phyloP scores from a whole-genome alignment of 106 monocot genomes.

The Dendrobium huoshanense region DNA sequence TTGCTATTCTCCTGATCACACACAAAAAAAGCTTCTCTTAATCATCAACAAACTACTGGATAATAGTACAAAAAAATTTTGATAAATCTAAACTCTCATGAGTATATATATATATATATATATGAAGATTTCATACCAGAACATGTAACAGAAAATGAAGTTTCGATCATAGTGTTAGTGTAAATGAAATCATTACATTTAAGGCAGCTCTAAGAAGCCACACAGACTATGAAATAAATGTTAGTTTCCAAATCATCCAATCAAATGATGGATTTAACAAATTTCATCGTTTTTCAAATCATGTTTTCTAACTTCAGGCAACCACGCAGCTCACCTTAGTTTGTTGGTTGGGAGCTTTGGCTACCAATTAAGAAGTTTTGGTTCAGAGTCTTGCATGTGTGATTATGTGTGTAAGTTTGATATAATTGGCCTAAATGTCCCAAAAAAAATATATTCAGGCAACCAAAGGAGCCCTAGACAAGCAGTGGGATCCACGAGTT shows the following conservation, averaged over 20 bases:
- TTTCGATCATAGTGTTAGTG: not conserved
- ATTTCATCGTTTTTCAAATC: not conserved
- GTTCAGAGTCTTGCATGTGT: too few species aligned
- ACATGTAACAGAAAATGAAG: not conserved
- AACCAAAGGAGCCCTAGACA: not conserved
- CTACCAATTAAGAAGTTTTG: too few species aligned
- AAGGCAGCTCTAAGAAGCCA: not conserved
- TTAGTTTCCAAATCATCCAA: not conserved
- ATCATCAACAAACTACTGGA: not conserved
- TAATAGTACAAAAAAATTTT: not conserved
- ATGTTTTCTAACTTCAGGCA: not conserved
- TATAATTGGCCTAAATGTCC: too few species aligned
- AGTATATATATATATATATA: not conserved
- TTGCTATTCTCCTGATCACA: constrained; percentile 72
- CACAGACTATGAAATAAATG: not conserved
- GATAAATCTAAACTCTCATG: not conserved
- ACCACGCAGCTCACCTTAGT: not conserved
- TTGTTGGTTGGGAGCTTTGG: too few species aligned
- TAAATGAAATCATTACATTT: not conserved
- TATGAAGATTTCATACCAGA: not conserved
- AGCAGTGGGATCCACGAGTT: not conserved
- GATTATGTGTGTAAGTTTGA: too few species aligned
- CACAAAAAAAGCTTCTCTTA: not conserved
- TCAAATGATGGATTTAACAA: not conserved
- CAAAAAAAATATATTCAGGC: not conserved